phyloP scores from a whole-genome alignment of 106 monocot species.

The Gastrodia elata region DNA sequence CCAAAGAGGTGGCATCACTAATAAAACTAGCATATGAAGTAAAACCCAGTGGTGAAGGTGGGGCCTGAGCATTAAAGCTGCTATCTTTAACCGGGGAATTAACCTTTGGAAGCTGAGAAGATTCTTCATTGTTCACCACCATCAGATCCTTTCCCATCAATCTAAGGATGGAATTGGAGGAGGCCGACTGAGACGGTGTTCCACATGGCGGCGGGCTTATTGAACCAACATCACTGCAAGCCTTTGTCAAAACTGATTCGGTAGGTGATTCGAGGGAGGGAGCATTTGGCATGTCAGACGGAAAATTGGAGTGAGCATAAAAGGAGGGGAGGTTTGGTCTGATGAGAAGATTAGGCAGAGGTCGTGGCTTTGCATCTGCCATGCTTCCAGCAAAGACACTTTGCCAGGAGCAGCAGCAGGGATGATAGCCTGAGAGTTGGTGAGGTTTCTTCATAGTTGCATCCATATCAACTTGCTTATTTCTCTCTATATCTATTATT shows the following conservation, averaged over 20 bases:
- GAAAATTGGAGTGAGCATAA: background rate
- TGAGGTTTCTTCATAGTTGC: background rate
- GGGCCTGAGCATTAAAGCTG: background rate
- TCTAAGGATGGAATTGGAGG: slow-evolving; percentile 14
- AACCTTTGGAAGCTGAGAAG: slow-evolving; percentile 6
- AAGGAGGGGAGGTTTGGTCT: slow-evolving; percentile 8
- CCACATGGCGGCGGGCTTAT: background rate
- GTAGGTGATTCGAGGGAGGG: slow-evolving; percentile 11
- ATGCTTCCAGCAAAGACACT: background rate
- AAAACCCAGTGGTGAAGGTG: slow-evolving; percentile 4
- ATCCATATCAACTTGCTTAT: background rate
- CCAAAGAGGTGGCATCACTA: background rate
- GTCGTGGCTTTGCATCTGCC: background rate
- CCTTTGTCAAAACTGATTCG: slow-evolving; percentile 6
- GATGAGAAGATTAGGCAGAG: slow-evolving; percentile 4
- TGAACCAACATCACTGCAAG: slow-evolving; percentile 3
- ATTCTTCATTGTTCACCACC: slow-evolving; percentile 14
- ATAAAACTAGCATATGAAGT: background rate
- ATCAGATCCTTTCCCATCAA: slow-evolving; percentile 23
- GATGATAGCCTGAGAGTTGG: slow-evolving; percentile 2
- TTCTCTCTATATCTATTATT: slow-evolving; percentile 4
- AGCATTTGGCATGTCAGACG: background rate
- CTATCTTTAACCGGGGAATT: background rate
- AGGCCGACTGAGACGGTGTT: slow-evolving; percentile 6
- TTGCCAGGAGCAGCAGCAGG: slow-evolving; percentile 32